Base-by-base conservation (phyloP, 345 rosid species). In the Erucastrum elatum region DNA sequence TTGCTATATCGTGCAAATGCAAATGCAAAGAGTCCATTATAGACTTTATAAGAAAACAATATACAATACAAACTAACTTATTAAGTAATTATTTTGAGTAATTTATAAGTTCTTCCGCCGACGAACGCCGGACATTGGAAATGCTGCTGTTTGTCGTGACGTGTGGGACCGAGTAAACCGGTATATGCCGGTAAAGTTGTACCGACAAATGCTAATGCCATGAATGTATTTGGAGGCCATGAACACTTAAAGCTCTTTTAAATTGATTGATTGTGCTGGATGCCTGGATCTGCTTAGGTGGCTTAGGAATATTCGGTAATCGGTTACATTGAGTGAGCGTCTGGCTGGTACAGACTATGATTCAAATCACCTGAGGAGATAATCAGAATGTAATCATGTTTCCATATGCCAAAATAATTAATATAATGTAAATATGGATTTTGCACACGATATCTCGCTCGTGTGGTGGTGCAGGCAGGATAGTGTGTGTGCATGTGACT, bases 81-180 rank as follows among this genome's bases (percentile, higher is more conserved):
- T 41, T 41, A 37, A 68, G 68, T n/a, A 9, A 58, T 25, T 39
- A 63, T 26, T 66, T 17, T 49, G 44, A 3, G 17, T 70, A 12
- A 31, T 72, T n/a, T 68, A 68, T 68, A 70, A 63, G 75, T 75
- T 75, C 76, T 80, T 80, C 72, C 83, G 83, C 83, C 83, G 83
- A n/a, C n/a, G n/a, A 75, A 75, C 83, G 80, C 80, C 83, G 83
- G 83, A 75, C 83, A 75, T 75, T 17, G 83, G 75, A 80, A 80
- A 76, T 70, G 79, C 75, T 80, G 79, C 12, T 55, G 68, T 64
- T 70, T 80, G 83, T 80, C 80, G 76, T 75, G 71, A 74, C 17
- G 72, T 64, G 68, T 13, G 64, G 75, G 51, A 64, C 56, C 64
- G 69, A 68, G 21, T 44, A 53, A 78, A 78, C 82, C 68, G 72